Evolutionary conservation across 257 asterid species (phyloP), one percentile per base, ranked within the genome.

Genomic region (Jaltomata sinuosa): DNA sequence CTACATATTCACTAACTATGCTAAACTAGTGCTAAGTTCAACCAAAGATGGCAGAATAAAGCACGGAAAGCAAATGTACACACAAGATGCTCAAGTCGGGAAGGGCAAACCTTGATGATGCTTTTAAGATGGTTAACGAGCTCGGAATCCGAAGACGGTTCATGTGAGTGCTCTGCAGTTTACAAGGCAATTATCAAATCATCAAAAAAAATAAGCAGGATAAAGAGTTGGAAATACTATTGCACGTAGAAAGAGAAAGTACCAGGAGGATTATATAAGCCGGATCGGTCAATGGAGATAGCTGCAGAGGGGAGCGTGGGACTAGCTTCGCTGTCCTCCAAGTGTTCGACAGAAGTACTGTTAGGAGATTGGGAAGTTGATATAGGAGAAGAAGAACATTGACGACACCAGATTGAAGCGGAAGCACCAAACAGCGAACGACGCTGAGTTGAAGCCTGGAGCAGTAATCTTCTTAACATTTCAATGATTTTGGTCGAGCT

Each of bases 91-190:
- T 53, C 16, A 84, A 36, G 19, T 45, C 10, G 16, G 22, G 21
- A 81, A 22, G 11, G 22, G 49, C 0, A 82, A 82, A 91, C 98
- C 94, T 96, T 96, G 85, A 96, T 96, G 40, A 96, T 90, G 90
- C 91, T 92, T 83, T 92, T 93, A 27, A 96, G 94, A 90, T 93
- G 94, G 91, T 94, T 96, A 79, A 93, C 97, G 50, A 96, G 97
- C 89, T 94, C 98, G 54, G 98, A 87, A 21, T 92, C 97, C 78
- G 87, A 72, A 27, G 92, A 77, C 10, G 91, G 86, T 81, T 90
- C 94, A 80, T 94, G 98, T 10, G 94, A 93, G 90, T 96, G 99
- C 89, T 91, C 98, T 96, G 94, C 86, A 79, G 31, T 80, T 68
- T 57, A 52, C 80, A 68, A 82, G 53, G 9, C n/a, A 29, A 19